Evolutionary conservation across 2,329 filamentous ascomycete species (phyloP).

Genomic region (Ceratocystis alfenasii): DNA sequence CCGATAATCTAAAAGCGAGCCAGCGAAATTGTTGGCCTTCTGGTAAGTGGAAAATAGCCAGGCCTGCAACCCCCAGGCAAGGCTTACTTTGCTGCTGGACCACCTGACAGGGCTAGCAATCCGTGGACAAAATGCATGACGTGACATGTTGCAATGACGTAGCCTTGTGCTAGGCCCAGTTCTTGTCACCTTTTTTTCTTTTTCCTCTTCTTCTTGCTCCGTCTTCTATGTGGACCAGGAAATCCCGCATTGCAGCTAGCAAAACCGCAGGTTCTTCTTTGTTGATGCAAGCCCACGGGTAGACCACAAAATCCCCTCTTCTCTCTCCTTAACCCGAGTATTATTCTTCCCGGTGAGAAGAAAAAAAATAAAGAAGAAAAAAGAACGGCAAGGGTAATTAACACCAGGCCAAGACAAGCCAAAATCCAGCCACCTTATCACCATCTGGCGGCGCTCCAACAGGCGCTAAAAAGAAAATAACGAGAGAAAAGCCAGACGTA

Average conservation of each 20-base stretch:
- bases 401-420: too few species aligned
- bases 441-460: background rate
- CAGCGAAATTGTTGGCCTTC: background rate
- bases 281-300: background rate
- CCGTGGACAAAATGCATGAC: constrained; percentile 6
- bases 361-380: too few species aligned
- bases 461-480: background rate
- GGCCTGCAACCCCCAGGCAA: background rate
- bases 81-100: background rate
- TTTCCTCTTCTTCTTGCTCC: background rate
- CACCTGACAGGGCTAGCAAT: background rate
- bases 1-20: background rate
- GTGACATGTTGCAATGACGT: constrained; percentile 9
- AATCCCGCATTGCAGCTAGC: background rate
- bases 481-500: background rate
- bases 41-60: background rate
- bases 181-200: background rate
- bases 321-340: background rate
- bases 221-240: background rate
- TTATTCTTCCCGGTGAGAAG: background rate
- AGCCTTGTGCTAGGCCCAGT: background rate
- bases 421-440: background rate
- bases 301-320: background rate
- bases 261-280: constrained; percentile 1
- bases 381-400: too few species aligned